These are phyloP conservation scores for Allantophomopsis lycopodina DNA, from an alignment of 2,329 filamentous ascomycete genomes.

Conservation along the genomic window DNA sequence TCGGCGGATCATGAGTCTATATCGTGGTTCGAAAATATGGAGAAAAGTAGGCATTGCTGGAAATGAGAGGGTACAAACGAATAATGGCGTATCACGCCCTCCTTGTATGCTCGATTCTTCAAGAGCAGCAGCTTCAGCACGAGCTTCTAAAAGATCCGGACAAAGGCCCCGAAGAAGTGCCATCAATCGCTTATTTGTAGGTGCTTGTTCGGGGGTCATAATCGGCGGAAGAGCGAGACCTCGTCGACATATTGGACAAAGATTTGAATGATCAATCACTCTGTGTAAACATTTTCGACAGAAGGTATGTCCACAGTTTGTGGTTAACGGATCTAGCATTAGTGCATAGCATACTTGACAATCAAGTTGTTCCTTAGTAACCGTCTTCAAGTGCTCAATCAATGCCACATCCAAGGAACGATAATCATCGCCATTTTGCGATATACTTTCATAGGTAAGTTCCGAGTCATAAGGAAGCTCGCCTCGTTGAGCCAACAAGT, in stretches of 20 bases:
- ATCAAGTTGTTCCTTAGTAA: constrained; percentile 58
- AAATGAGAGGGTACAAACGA: constrained; percentile 72
- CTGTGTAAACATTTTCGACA: constrained; percentile 69
- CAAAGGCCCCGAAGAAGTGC: constrained; percentile 56
- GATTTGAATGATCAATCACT: constrained; percentile 61
- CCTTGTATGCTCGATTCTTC: constrained; percentile 43
- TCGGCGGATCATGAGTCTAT: constrained; percentile 77
- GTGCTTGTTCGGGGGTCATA: constrained; percentile 19
- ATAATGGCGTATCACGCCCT: constrained; percentile 54
- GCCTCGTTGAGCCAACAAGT: constrained; percentile 48
- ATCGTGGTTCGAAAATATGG: constrained; percentile 86
- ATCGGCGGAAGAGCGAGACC: constrained; percentile 35
- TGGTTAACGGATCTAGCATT: constrained; percentile 72
- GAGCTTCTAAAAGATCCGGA: constrained; percentile 44
- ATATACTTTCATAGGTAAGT: constrained; percentile 30
- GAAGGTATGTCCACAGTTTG: constrained; percentile 78
- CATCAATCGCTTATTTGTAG: constrained; percentile 48
- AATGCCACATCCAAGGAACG: constrained; percentile 29
- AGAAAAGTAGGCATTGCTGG: constrained; percentile 76
- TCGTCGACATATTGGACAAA: constrained; percentile 72
- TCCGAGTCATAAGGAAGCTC: constrained; percentile 41
- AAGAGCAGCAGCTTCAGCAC: constrained; percentile 34
- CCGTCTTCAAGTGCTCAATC: constrained; percentile 44
- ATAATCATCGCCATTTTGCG: constrained; percentile 7
- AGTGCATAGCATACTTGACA: constrained; percentile 81